Conservation (phyloP, 441 rosid species). For the Populus trichocarpa region DNA sequence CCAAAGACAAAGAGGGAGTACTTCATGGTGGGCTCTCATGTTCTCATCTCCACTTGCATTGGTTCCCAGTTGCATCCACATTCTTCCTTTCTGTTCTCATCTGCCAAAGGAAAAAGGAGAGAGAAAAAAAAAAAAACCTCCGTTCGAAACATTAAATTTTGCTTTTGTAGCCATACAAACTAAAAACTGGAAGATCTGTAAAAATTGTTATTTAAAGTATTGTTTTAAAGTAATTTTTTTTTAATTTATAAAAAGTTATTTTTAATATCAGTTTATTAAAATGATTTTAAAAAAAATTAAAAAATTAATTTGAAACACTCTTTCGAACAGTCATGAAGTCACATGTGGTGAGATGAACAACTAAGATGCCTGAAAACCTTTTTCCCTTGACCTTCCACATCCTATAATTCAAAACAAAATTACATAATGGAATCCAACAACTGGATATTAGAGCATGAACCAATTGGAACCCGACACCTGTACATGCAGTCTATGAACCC, state of each 20-base stretch:
- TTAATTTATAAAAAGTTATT: no score
- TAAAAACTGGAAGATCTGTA: not conserved
- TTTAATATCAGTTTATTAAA: no score
- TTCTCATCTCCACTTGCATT: constrained; percentile 29
- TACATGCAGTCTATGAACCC: not conserved
- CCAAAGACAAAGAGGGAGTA: not conserved
- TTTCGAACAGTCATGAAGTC: constrained; percentile 2
- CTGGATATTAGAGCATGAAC: not conserved
- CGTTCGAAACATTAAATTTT: constrained; percentile 9
- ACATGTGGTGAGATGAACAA: constrained; percentile 26
- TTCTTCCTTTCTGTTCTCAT: constrained; percentile 32
- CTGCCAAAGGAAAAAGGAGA: not conserved
- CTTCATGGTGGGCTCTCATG: constrained; percentile 27
- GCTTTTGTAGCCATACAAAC: not conserved
- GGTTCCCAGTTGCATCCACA: constrained; percentile 24
- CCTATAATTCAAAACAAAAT: not conserved
- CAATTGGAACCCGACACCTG: not conserved
- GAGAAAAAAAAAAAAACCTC: not conserved
- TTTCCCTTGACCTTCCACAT: not conserved
- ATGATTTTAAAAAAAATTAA: no score
- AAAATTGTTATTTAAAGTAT: no score
- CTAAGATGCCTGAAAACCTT: constrained; percentile 17
- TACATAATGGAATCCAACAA: not conserved
- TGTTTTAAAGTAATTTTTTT: no score
- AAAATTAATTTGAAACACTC: no score